Evolutionary conservation across 192 early-diverging fungal genomes (phyloP), one percentile per base, ranked within the genome.

Genomic region (Chytriomyces sp.): DNA sequence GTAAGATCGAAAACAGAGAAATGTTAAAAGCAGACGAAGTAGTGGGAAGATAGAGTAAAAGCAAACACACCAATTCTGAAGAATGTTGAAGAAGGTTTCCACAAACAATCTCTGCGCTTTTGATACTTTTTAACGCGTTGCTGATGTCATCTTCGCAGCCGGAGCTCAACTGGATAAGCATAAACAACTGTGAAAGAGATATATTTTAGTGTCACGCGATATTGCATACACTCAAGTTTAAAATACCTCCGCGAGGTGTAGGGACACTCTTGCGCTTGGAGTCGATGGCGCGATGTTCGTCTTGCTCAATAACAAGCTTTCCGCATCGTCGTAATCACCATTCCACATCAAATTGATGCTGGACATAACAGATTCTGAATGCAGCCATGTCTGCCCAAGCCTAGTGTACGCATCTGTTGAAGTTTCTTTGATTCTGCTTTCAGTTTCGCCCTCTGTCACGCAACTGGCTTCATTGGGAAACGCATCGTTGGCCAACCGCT

Each of bases 331-430:
- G 18, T 44, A 69, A 28, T 49, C 68, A 26, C 68, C 68, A 57
- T n/a, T 53, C 68, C 68, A 69, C 68, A 69, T 69, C n/a, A 24
- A 57, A 69, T 50, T n/a, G 20, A 69, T 16, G 6, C 13, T 57
- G 53, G 53, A 57, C 53, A 20, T 1, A 1, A 57, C 53, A 57
- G 53, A 57, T 13, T 13, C 20, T 57, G 20, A n/a, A 57, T 57
- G 53, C 20, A n/a, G 16, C 20, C 20, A 20, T 57, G 53, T 20
- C 20, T 13, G 20, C 20, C 16, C 13, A 13, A 20, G 20, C 13
- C 20, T 57, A 5, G 1, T 20, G 16, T 57, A n/a, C 20, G 53
- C 53, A 20, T 57, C 53, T n/a, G 13, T 20, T 57, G 20, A 57
- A 57, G 53, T 57, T 57, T 57, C 53, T 20, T 57, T 13, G 53